Conservation (phyloP, 805 yeast genomes). For the Ogataea kodamae region DNA sequence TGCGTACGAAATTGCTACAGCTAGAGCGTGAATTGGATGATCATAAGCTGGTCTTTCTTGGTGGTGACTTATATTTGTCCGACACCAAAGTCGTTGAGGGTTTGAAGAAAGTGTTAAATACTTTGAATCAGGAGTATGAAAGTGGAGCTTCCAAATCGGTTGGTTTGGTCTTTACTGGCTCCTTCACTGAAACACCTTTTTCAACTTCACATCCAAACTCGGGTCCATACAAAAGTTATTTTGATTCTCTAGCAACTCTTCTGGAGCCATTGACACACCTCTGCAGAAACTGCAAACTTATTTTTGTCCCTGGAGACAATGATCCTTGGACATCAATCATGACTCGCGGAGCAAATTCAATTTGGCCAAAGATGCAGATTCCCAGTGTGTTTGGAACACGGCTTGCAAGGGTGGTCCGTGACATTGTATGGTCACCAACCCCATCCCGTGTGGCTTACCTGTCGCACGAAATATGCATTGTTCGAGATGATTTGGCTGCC, state of each 20-base stretch:
- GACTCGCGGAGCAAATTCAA: slow-evolving; percentile 54
- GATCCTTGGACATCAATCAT: slow-evolving; percentile 89
- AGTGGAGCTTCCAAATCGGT: slow-evolving; percentile 42
- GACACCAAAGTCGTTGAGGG: slow-evolving; percentile 56
- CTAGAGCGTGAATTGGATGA: slow-evolving; percentile 54
- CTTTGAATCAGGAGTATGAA: slow-evolving; percentile 49
- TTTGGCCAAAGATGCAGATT: slow-evolving; percentile 72
- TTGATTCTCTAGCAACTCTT: slow-evolving; percentile 70
- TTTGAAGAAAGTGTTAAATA: slow-evolving; percentile 56
- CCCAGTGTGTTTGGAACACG: slow-evolving; percentile 72
- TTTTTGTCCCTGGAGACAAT: slow-evolving; percentile 83
- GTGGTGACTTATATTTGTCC: slow-evolving; percentile 71
- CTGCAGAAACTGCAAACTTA: slow-evolving; percentile 49
- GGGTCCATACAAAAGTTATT: slow-evolving; percentile 57
- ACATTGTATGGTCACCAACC: slow-evolving; percentile 60
- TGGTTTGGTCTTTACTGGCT: slow-evolving; percentile 76
- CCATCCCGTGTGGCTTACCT: slow-evolving; percentile 77
- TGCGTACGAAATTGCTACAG: slow-evolving; percentile 50
- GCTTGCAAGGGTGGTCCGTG: slow-evolving; percentile 53
- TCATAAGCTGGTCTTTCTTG: slow-evolving; percentile 67
- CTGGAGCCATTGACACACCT: slow-evolving; percentile 58
- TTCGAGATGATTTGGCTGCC: slow-evolving; percentile 68
- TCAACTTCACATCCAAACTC: slow-evolving; percentile 47
- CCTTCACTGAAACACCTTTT: slow-evolving; percentile 68
- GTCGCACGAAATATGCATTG: slow-evolving; percentile 76